These are phyloP conservation scores for Platanthera zijinensis DNA, from an alignment of 106 monocot species.

Conservation along the genomic window DNA sequence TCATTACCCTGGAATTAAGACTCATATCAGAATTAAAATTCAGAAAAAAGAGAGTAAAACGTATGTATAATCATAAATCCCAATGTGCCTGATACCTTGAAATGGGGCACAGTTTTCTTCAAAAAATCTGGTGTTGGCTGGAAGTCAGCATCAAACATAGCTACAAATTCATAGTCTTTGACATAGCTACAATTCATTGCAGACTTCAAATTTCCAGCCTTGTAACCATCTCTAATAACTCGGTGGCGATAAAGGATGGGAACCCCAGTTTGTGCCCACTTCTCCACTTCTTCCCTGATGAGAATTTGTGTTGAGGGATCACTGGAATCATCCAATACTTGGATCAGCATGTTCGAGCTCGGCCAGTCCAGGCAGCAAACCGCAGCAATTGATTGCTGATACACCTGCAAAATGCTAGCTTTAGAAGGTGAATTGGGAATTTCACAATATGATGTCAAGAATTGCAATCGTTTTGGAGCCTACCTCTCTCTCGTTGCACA, in stretches of 20 bases:
- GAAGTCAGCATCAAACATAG: slow-evolving; percentile 95
- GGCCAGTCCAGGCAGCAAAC: slow-evolving; percentile 92
- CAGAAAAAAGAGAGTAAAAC: neutral
- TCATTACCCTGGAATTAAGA: slow-evolving; percentile 59
- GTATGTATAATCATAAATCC: neutral
- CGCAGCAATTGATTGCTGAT: slow-evolving; percentile 89
- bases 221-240: slow-evolving; percentile 73
- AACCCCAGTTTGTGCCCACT: slow-evolving; percentile 68
- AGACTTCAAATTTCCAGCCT: slow-evolving; percentile 93
- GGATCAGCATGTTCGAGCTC: slow-evolving; percentile 55
- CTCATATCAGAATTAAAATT: neutral
- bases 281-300: slow-evolving; percentile 82
- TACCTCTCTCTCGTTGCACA: slow-evolving; percentile 99
- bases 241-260: slow-evolving; percentile 75
- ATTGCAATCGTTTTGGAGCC: neutral
- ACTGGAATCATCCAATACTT: slow-evolving; percentile 88
- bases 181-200: slow-evolving; percentile 93
- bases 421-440: neutral
- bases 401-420: slow-evolving; percentile 45
- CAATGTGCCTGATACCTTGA: slow-evolving; percentile 43
- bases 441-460: neutral
- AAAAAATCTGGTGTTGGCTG: slow-evolving; percentile 80
- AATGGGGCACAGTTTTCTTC: slow-evolving; percentile 79
- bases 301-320: slow-evolving; percentile 49
- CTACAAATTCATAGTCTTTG: slow-evolving; percentile 92